phyloP scores from a whole-genome alignment of 805 yeast genomes.

The Debaryomyces castellii region DNA sequence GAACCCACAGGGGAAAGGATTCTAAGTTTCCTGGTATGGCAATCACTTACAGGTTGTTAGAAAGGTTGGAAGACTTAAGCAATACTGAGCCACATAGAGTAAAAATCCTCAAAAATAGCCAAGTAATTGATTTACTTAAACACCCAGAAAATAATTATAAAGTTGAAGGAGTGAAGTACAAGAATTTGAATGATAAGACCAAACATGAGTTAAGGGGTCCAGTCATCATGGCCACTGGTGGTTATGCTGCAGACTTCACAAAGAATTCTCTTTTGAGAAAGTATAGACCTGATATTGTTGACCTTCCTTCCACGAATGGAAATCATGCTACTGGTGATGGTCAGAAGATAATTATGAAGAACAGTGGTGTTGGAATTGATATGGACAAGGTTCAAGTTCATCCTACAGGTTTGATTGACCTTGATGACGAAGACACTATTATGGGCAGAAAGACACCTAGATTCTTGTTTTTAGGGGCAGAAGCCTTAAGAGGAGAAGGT shows the following conservation, averaged over 20 bases:
- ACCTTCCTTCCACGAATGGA: slow-evolving; percentile 61
- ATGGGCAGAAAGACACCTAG: slow-evolving; percentile 41
- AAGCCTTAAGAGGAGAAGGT: slow-evolving; percentile 66
- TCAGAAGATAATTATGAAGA: slow-evolving; percentile 50
- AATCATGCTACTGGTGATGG: slow-evolving; percentile 66
- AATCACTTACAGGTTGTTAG: slow-evolving; percentile 53
- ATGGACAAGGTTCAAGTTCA: slow-evolving; percentile 67
- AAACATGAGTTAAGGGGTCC: slow-evolving; percentile 47
- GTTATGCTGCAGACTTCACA: slow-evolving; percentile 64
- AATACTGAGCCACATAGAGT: slow-evolving; percentile 45
- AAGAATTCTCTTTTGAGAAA: slow-evolving; percentile 51
- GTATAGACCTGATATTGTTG: slow-evolving; percentile 57
- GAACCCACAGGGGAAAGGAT: slow-evolving; percentile 80
- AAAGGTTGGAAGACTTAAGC: slow-evolving; percentile 47
- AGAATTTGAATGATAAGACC: slow-evolving; percentile 29
- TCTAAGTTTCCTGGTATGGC: slow-evolving; percentile 67
- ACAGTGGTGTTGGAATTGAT: slow-evolving; percentile 57
- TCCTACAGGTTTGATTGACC: slow-evolving; percentile 63
- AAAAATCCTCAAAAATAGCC: slow-evolving; percentile 37
- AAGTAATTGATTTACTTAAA: slow-evolving; percentile 42
- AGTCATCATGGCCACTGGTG: slow-evolving; percentile 64
- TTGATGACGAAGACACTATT: slow-evolving; percentile 43
- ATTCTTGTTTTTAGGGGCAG: slow-evolving; percentile 62
- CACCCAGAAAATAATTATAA: slow-evolving; percentile 22
- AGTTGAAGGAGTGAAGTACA: slow-evolving; percentile 31